A percentile compares a stretch with the other conserved stretches of the same genome.
Evolutionary conservation across 768 basidiomycete genomes (phyloP).

Genomic region (Suillus clintonianus): DNA sequence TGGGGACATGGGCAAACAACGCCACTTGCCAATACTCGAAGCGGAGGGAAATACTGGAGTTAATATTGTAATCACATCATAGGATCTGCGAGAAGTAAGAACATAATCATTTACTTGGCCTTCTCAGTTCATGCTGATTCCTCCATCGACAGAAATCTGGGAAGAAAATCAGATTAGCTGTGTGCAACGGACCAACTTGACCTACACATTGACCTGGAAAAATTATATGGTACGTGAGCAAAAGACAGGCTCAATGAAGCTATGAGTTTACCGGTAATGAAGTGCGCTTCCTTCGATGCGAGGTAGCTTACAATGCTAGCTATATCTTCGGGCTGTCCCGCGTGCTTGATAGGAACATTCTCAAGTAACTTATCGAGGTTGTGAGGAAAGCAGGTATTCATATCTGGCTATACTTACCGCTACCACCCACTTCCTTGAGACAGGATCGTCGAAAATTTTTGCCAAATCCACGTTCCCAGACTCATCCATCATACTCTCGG

Average conservation of each 20-base stretch:
- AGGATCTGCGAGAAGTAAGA: neutral
- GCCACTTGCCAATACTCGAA: neutral
- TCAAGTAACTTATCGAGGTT: constrained; percentile 9
- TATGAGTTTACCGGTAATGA: constrained; percentile 36
- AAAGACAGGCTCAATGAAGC: neutral
- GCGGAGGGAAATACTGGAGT: neutral
- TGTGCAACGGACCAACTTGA: neutral
- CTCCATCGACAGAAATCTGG: constrained; percentile 12
- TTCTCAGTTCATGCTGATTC: constrained; percentile 4
- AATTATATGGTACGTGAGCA: neutral
- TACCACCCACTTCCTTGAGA: constrained; percentile 21
- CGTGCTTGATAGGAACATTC: constrained; percentile 14
- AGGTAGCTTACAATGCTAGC: constrained; percentile 37
- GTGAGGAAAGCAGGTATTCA: constrained; percentile 4
- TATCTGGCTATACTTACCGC: constrained; percentile 15
- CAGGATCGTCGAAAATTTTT: neutral
- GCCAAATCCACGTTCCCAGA: neutral
- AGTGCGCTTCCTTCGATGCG: constrained; percentile 34
- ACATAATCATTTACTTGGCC: neutral
- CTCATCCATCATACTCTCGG: neutral
- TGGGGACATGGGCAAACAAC: too few relatives aligned
- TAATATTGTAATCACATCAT: neutral
- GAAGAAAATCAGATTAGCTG: neutral
- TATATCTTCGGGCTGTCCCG: constrained; percentile 31
- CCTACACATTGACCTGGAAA: constrained; percentile 17